Base-by-base conservation (phyloP, 2,329 filamentous ascomycete genomes). In the Colletotrichum falcatum region DNA sequence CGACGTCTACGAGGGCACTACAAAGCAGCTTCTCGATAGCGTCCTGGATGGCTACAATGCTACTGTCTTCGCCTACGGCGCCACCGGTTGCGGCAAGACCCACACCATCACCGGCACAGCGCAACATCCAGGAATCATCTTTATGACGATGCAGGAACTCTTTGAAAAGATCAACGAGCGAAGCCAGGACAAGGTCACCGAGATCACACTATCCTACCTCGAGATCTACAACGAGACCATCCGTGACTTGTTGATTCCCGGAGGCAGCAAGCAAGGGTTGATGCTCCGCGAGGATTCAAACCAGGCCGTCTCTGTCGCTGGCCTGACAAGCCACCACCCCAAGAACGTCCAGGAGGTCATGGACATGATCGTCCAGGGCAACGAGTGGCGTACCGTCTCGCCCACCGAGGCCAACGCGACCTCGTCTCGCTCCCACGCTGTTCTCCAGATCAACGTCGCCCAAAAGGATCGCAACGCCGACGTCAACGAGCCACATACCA, bases 151-250 rank as follows among this genome's bases (percentile, higher is more conserved):
- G 95, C 95, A 98, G 81, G 96, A 99, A 81, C 86, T 99, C 30
- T 99, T 99, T 78, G 96, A 99, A 83, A 94, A 95, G 81, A 97
- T 99, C 74, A 85, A 87, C n/a, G 96, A 98, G 66, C 84, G 93
- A 64, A 91, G 91, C 72, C 90, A 92, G 68, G 94, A 97, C 71
- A 98, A 98, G 81, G 86, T 90, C 35, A 96, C 94, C 4, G 96
- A 98, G 77, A 86, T 99, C 64, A 94, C 95, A 0, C 88, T 99
- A 20, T 98, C 95, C 0, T 99, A 98, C 77, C 87, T 99, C 46
- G 96, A 99, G 79, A 99, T 99, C 73, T 99, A 99, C 86, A 99
- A 99, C 79, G 96, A 99, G 83, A 98, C 95, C 0, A 99, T 99
- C 76, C 93, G 96, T 62, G 96, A 99, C 83, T 83, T 99, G 77